These are phyloP conservation scores for Fraxinus paxiana DNA, from an alignment of 305 asterid genomes.

Conservation along the genomic window DNA sequence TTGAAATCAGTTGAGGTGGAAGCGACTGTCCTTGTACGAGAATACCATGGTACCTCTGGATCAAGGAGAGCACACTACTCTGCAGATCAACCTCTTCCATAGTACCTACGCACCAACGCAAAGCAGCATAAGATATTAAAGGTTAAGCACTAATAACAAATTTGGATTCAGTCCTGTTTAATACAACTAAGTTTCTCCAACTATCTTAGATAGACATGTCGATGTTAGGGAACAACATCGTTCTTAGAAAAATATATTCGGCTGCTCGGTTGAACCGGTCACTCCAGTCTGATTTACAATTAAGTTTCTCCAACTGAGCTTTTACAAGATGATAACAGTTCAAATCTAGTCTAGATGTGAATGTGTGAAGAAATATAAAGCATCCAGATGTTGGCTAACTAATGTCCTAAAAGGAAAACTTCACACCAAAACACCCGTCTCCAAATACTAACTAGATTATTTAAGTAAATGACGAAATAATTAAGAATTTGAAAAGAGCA, in stretches of 20 bases:
- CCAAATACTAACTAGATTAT: slow-evolving; percentile 4
- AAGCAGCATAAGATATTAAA: background rate
- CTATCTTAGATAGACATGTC: background rate
- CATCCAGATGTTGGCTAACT: background rate
- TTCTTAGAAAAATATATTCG: background rate
- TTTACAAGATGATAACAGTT: background rate
- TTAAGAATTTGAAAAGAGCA: slow-evolving; percentile 2
- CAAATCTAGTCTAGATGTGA: background rate
- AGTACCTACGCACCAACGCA: slow-evolving; percentile 17
- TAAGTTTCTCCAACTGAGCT: background rate
- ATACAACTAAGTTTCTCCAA: background rate
- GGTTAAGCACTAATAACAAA: background rate
- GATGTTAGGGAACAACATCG: background rate
- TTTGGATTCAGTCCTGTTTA: background rate
- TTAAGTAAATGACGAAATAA: background rate
- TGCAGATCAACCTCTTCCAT: slow-evolving; percentile 33
- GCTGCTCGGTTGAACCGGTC: background rate
- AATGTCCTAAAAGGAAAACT: background rate
- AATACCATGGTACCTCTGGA: slow-evolving; percentile 23
- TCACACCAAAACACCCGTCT: background rate
- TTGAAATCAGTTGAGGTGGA: slow-evolving; percentile 27
- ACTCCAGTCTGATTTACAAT: background rate
- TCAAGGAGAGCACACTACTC: slow-evolving; percentile 22
- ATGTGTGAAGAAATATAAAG: background rate
- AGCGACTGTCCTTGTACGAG: slow-evolving; percentile 26